Evolutionary conservation across 768 basidiomycete species (phyloP), one percentile per base, ranked within the genome.

Genomic region (Nidularia pulvinata): DNA sequence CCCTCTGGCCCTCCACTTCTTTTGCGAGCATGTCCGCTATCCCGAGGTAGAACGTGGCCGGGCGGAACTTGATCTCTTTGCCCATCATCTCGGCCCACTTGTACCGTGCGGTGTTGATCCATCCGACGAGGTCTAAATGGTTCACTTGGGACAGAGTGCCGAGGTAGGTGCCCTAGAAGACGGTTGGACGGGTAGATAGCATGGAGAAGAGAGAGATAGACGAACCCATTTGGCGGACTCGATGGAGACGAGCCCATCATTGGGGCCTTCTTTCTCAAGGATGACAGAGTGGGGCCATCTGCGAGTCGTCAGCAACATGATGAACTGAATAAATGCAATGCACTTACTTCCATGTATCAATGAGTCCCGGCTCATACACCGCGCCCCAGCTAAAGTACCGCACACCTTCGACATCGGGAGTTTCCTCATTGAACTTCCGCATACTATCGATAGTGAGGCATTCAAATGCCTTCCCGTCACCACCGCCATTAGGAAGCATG

Each of bases 321-420:
- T 33, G 19, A 33, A 6, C 5, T 25, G 13, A 32, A 34, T 69
- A 72, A 39, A 39, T 45, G 13, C 10, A 16, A 16, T 19, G 7
- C 11, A 68, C 73, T 36, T 30, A 78, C 73, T 89, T 89, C 85
- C 91, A 97, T 0, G 93, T 90, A 69, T 98, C 95, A 45, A 98
- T 85, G 47, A 96, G 69, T 1, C 91, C 90, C 5, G 97, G 96
- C 13, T 89, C 82, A 64, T 95, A 95, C 10, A 80, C 79, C 2
- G 97, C 97, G 9, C 97, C 97, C 92, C 94, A 99, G 63, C 91
- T 94, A 60, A 91, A 96, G 69, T 99, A 99, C 57, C 83, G 80
- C 51, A 98, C 88, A 22, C 81, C 83, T 1, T 81, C 76, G 0
- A 88, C 80, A 60, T 98, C 87, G 0, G 91, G 89, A 0, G 92